Percentiles rank a stretch among this genome's conserved stretches.
phyloP scores from a whole-genome alignment of 768 basidiomycete genomes.

The Amanita pallidorosea region DNA sequence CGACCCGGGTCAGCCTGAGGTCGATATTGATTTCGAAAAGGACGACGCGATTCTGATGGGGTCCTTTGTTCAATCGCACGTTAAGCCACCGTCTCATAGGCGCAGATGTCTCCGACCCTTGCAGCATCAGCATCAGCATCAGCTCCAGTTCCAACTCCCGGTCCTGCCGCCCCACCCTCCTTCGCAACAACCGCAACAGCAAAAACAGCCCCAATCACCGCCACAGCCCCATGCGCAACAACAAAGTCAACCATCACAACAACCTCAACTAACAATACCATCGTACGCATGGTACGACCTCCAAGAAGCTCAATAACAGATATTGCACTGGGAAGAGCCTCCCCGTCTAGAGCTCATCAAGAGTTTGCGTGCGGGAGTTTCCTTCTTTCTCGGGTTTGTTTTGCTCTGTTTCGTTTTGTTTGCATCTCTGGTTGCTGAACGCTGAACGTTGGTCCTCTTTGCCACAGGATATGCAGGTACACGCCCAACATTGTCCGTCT shows the following conservation, averaged over 20 bases:
- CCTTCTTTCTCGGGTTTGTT: neutral
- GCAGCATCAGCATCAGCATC: neutral
- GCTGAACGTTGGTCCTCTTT: too few species aligned
- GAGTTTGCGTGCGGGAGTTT: conserved; percentile 16
- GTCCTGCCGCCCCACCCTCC: neutral
- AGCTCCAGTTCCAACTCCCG: too few species aligned
- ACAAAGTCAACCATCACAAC: conserved; percentile 8
- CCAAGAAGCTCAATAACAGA: conserved; percentile 7
- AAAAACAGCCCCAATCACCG: neutral
- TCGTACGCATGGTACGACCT: conserved; percentile 7
- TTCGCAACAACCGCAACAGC: too few species aligned
- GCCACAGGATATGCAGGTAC: conserved; percentile 12
- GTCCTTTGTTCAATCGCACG: too few species aligned
- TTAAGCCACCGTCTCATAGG: too few species aligned
- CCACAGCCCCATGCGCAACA: neutral
- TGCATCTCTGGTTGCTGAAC: too few species aligned
- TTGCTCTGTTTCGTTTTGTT: too few species aligned
- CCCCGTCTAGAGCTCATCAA: conserved; percentile 12
- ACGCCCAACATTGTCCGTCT: conserved; percentile 14
- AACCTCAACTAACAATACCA: conserved; percentile 1
- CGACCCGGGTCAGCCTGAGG: too few species aligned
- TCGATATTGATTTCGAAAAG: too few species aligned
- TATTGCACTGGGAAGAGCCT: conserved; percentile 10
- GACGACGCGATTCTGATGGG: too few species aligned
- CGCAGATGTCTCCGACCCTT: neutral